phyloP scores from a whole-genome alignment of 1,139 yeast species.

The Geotrichum aggregatum region DNA sequence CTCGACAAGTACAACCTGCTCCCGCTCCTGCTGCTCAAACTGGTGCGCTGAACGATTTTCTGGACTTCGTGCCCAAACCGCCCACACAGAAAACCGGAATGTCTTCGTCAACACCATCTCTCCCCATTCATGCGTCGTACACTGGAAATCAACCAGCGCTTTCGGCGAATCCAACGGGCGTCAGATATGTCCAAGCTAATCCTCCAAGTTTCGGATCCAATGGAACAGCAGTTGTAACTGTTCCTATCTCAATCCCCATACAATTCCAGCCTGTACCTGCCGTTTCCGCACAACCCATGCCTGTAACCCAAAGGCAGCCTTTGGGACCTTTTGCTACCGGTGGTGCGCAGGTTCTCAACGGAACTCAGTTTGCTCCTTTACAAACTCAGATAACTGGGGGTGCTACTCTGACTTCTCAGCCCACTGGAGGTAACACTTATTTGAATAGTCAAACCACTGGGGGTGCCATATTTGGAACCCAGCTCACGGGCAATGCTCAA shows the following conservation, averaged over 20 bases:
- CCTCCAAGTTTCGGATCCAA: too few relatives aligned
- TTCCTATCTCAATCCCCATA: conserved; percentile 21
- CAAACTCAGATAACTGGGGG: conserved; percentile 14
- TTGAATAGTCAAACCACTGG: conserved; percentile 16
- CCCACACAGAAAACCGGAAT: conserved; percentile 5
- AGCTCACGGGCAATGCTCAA: conserved; percentile 1
- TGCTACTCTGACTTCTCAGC: too few relatives aligned
- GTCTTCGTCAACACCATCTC: conserved; percentile 17
- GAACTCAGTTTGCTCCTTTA: conserved; percentile 15
- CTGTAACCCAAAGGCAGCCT: conserved; percentile 41
- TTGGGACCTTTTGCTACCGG: conserved; percentile 39
- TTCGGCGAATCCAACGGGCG: too few relatives aligned
- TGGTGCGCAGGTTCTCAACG: conserved; percentile 32
- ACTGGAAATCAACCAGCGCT: too few relatives aligned
- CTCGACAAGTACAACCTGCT: conserved; percentile 23
- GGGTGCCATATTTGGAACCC: conserved; percentile 14
- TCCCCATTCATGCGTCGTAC: too few relatives aligned
- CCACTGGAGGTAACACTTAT: conserved; percentile 16
- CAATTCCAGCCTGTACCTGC: conserved; percentile 23
- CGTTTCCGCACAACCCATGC: too few relatives aligned
- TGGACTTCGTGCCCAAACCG: conserved; percentile 20
- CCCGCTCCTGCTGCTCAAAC: conserved; percentile 26
- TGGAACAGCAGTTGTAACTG: conserved; percentile 15
- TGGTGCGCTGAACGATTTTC: conserved; percentile 19
- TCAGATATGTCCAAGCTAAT: conserved; percentile 26